A percentile compares a stretch with the other conserved stretches of the same genome.
Conservation (phyloP, 2,329 filamentous ascomycete species). For the Pseudogymnoascus destructans region DNA sequence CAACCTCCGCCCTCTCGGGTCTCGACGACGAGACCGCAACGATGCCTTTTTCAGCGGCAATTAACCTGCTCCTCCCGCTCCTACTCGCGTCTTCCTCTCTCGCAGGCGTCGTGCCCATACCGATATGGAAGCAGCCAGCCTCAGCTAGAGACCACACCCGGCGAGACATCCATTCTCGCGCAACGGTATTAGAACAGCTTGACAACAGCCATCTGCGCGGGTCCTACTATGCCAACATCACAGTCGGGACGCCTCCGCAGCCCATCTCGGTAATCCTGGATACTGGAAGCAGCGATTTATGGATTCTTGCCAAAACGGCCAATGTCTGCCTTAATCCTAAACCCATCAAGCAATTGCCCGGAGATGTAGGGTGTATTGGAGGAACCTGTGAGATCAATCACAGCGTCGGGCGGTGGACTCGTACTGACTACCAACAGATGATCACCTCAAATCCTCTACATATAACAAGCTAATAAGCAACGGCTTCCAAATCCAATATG, state of each 20-base stretch:
- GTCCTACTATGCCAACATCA: slow-evolving; percentile 41
- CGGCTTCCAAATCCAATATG: slow-evolving; percentile 33
- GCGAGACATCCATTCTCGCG: neutral
- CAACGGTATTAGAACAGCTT: neutral
- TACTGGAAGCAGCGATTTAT: slow-evolving; percentile 48
- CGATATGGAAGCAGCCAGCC: neutral
- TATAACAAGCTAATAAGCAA: slow-evolving; percentile 30
- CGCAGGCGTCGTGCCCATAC: neutral
- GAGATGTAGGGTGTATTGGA: slow-evolving; percentile 25
- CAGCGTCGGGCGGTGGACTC: slow-evolving; percentile 13
- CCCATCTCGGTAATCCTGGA: slow-evolving; percentile 40
- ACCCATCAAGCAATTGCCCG: slow-evolving; percentile 27
- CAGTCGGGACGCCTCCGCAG: slow-evolving; percentile 43
- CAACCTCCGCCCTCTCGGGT: neutral
- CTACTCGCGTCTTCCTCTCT: neutral
- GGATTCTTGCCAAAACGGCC: slow-evolving; percentile 28
- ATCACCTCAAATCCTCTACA: slow-evolving; percentile 24
- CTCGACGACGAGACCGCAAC: neutral
- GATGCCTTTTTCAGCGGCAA: neutral
- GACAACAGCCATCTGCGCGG: slow-evolving; percentile 40
- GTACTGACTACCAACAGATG: neutral
- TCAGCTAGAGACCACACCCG: neutral
- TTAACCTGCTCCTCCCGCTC: neutral
- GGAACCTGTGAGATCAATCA: slow-evolving; percentile 29
- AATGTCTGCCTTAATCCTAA: slow-evolving; percentile 1